These are phyloP conservation scores for Cercospora sp. DNA, from an alignment of 2,329 filamentous ascomycete genomes.

Conservation along the genomic window DNA sequence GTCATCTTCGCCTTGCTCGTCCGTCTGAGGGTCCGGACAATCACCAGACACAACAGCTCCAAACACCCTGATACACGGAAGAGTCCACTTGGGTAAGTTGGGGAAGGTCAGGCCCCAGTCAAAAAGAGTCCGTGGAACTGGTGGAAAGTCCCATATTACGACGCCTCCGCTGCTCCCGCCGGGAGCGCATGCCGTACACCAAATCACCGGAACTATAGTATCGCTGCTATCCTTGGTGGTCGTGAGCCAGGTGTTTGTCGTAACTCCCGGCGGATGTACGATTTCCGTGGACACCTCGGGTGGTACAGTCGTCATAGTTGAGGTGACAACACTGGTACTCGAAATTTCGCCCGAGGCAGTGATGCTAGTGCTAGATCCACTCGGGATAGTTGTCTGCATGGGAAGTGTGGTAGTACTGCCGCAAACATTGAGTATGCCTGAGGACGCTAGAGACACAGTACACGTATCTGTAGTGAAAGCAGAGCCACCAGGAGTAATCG, in stretches of 20 bases:
- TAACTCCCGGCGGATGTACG: not conserved
- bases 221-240: not conserved
- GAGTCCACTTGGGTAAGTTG: not conserved
- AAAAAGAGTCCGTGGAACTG: not conserved
- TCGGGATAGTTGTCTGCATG: not conserved
- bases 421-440: not conserved
- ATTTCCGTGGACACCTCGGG: not conserved
- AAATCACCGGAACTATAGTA: not conserved
- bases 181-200: not conserved
- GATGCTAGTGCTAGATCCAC: not conserved
- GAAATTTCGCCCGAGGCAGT: not conserved
- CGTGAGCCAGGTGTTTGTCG: not conserved
- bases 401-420: not conserved
- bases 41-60: not conserved
- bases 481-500: slow-evolving; percentile 1
- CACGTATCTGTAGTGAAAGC: not conserved
- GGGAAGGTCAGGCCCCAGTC: not conserved
- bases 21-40: not conserved
- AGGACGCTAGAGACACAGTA: not conserved
- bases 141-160: not conserved
- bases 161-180: not conserved
- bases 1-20: not conserved
- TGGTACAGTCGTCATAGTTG: not conserved
- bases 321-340: not conserved
- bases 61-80: not conserved